phyloP scores from a whole-genome alignment of 352 stramenopile species.

The Pythium brachiatum region DNA sequence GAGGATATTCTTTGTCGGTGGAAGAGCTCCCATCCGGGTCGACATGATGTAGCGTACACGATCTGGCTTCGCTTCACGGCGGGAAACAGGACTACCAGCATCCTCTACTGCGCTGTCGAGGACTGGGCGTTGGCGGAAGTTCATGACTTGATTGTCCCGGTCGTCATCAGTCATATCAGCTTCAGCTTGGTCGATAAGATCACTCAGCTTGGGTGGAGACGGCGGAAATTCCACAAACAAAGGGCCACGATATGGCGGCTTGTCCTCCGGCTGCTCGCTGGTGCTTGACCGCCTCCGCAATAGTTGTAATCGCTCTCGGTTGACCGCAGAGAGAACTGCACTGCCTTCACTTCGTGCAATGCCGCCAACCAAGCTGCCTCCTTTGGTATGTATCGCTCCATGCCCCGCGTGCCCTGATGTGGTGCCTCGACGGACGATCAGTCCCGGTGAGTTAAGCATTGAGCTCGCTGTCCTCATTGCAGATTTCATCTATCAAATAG shows the following conservation, averaged over 20 bases:
- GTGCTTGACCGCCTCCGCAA: background rate
- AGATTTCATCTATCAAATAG: slow-evolving; percentile 32
- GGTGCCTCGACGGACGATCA: slow-evolving; percentile 14
- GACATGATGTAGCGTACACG: slow-evolving; percentile 77
- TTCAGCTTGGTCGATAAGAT: slow-evolving; percentile 35
- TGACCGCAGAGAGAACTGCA: background rate
- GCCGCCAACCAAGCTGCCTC: slow-evolving; percentile 9
- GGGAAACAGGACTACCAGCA: slow-evolving; percentile 26
- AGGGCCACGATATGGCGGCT: background rate
- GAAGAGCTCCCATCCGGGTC: slow-evolving; percentile 43
- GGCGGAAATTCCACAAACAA: slow-evolving; percentile 24
- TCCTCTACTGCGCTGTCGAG: slow-evolving; percentile 36
- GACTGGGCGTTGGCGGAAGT: slow-evolving; percentile 57
- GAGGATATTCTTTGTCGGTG: slow-evolving; percentile 62
- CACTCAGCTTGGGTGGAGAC: slow-evolving; percentile 26
- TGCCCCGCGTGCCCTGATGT: background rate
- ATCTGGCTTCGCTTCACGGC: slow-evolving; percentile 35
- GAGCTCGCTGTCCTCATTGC: slow-evolving; percentile 38
- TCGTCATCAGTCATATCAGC: slow-evolving; percentile 7
- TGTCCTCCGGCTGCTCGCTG: background rate
- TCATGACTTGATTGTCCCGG: slow-evolving; percentile 38
- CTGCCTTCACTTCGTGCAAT: background rate
- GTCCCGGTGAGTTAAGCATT: slow-evolving; percentile 19
- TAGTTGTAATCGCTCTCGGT: background rate
- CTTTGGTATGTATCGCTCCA: slow-evolving; percentile 27